Evolutionary conservation across 306 rosid species (phyloP).

Genomic region (Lathyrus sativus): DNA sequence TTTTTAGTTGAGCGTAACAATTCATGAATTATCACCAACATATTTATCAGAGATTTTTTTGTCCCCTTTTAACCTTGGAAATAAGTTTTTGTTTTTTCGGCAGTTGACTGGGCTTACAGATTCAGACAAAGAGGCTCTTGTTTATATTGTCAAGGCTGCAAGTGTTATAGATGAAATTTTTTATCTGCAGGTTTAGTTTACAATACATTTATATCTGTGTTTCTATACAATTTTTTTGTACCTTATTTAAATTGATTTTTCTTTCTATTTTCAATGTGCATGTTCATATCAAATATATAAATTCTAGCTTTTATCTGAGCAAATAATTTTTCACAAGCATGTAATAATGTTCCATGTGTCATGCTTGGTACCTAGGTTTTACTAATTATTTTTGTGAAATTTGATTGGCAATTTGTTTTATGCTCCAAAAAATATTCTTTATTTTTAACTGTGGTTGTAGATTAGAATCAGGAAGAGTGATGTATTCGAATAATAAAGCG

Average conservation of each 20-base stretch:
- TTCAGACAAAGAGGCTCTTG: too few relatives aligned
- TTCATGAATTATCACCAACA: too few relatives aligned
- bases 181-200: constrained; percentile 67
- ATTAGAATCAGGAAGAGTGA: constrained; percentile 17
- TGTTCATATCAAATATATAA: constrained; percentile 21
- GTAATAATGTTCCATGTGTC: constrained; percentile 28
- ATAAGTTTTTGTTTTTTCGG: too few relatives aligned
- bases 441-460: constrained; percentile 16
- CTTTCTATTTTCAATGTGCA: constrained; percentile 8
- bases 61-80: too few relatives aligned
- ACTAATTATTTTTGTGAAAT: constrained; percentile 21
- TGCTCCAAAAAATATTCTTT: constrained; percentile 3
- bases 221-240: constrained; percentile 20
- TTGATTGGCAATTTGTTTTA: constrained; percentile 31
- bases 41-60: too few relatives aligned
- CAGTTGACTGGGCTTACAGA: too few relatives aligned
- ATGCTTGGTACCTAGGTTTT: constrained; percentile 26
- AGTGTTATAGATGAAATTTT: constrained; percentile 25
- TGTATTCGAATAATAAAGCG: constrained; percentile 23
- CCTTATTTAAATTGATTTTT: constrained; percentile 15
- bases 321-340: constrained; percentile 27
- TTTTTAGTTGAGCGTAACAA: too few relatives aligned
- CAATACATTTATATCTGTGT: constrained; percentile 6
- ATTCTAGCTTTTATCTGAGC: constrained; percentile 21
- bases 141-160: too few relatives aligned